Conservation (phyloP, 108 stramenopile species). For the Aurantiochytrium sp. region DNA sequence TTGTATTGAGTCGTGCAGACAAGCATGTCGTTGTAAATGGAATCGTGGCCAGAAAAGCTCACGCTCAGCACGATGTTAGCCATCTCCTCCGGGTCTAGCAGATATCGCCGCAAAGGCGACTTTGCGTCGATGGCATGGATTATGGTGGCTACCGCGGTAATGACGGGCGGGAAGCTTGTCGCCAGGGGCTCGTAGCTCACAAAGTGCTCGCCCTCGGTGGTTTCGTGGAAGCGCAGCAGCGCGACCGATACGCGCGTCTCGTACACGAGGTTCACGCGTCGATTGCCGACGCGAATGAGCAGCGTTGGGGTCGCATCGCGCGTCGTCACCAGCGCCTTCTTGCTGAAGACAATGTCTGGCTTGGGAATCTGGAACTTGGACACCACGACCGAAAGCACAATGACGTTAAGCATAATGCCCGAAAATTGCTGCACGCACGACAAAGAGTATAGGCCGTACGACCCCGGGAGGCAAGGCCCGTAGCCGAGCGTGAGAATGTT, state of each 20-base stretch:
- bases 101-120: neutral
- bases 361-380: conserved; percentile 1
- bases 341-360: neutral
- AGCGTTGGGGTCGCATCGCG: neutral
- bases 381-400: neutral
- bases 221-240: neutral
- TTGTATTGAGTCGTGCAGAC: neutral
- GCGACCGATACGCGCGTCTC: neutral
- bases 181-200: neutral
- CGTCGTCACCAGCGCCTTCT: neutral
- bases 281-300: neutral
- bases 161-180: neutral
- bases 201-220: neutral
- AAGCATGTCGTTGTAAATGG: neutral
- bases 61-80: neutral
- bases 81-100: neutral
- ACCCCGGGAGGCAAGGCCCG: neutral
- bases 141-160: neutral
- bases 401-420: neutral
- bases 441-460: neutral
- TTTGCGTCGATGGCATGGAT: neutral
- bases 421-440: neutral
- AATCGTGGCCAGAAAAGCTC: neutral
- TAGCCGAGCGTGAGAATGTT: neutral
- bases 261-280: neutral